A percentile compares a stretch with the other conserved stretches of the same genome.
phyloP scores from a whole-genome alignment of 1,139 yeast genomes.

The Zygoascus sp. region DNA sequence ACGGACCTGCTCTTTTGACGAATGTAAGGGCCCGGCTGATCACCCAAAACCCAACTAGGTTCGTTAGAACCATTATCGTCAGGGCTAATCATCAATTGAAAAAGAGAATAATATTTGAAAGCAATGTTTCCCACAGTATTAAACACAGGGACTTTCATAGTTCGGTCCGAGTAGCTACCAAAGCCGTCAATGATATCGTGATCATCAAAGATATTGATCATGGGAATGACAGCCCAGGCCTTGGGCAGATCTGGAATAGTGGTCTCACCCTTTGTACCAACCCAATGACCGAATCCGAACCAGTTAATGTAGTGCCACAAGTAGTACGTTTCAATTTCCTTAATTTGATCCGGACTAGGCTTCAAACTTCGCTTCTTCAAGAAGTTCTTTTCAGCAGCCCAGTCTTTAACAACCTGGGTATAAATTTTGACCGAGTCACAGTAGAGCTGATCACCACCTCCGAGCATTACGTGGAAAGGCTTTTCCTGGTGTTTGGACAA shows the following conservation, averaged over 20 bases:
- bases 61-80: slow-evolving; percentile 39
- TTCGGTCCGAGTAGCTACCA: slow-evolving; percentile 74
- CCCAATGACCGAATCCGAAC: slow-evolving; percentile 89
- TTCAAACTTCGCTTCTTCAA: slow-evolving; percentile 42
- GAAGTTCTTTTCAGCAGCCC: slow-evolving; percentile 56
- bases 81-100: slow-evolving; percentile 75
- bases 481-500: slow-evolving; percentile 59
- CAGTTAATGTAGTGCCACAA: slow-evolving; percentile 71
- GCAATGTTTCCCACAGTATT: slow-evolving; percentile 70
- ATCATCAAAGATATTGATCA: slow-evolving; percentile 72
- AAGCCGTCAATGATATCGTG: slow-evolving; percentile 95
- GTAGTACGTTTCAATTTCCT: slow-evolving; percentile 61
- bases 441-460: slow-evolving; percentile 96
- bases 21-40: slow-evolving; percentile 59
- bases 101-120: slow-evolving; percentile 79
- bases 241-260: slow-evolving; percentile 64
- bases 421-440: slow-evolving; percentile 68
- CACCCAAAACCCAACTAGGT: slow-evolving; percentile 35
- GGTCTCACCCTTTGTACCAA: slow-evolving; percentile 60
- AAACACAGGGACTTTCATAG: slow-evolving; percentile 71
- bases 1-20: slow-evolving; percentile 60
- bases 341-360: slow-evolving; percentile 45
- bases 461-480: slow-evolving; percentile 83
- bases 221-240: slow-evolving; percentile 78
- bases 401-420: slow-evolving; percentile 47